Conservation (phyloP, 805 yeast species). For the Saccharomyces mikatae region DNA sequence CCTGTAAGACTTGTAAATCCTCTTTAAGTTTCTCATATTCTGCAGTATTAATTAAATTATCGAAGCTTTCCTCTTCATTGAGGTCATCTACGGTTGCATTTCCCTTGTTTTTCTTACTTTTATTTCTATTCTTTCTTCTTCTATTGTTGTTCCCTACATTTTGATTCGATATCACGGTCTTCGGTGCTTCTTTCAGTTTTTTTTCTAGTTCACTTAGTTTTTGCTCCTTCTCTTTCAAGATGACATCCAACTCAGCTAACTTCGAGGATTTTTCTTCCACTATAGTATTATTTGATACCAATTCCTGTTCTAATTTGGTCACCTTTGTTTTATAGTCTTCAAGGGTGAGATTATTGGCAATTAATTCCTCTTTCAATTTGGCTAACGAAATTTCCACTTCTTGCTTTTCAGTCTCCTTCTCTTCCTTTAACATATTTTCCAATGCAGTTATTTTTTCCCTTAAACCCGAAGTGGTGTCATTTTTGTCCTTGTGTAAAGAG, state of each 20-base stretch:
- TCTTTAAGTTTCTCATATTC: slow-evolving; percentile 9
- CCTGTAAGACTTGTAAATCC: not conserved
- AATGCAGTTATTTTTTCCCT: not conserved
- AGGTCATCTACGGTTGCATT: not conserved
- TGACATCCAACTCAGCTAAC: not conserved
- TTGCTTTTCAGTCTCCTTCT: not conserved
- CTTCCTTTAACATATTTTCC: not conserved
- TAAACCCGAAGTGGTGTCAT: not conserved
- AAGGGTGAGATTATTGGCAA: not conserved
- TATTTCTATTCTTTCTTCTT: slow-evolving; percentile 13
- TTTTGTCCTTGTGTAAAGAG: not conserved
- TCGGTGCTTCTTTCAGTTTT: not conserved
- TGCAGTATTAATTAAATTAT: not conserved
- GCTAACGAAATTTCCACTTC: not conserved
- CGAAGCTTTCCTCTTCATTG: slow-evolving; percentile 1
- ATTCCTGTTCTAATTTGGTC: not conserved
- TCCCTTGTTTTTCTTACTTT: slow-evolving; percentile 8
- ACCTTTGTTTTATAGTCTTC: not conserved
- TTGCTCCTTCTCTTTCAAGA: not conserved
- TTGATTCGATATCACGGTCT: not conserved
- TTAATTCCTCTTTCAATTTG: not conserved
- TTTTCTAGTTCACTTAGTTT: not conserved
- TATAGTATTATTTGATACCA: not conserved
- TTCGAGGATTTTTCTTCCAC: slow-evolving; percentile 1
- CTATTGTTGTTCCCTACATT: slow-evolving; percentile 2